Conservation (phyloP, 2,329 filamentous ascomycete genomes). For the Penicillium expansum region DNA sequence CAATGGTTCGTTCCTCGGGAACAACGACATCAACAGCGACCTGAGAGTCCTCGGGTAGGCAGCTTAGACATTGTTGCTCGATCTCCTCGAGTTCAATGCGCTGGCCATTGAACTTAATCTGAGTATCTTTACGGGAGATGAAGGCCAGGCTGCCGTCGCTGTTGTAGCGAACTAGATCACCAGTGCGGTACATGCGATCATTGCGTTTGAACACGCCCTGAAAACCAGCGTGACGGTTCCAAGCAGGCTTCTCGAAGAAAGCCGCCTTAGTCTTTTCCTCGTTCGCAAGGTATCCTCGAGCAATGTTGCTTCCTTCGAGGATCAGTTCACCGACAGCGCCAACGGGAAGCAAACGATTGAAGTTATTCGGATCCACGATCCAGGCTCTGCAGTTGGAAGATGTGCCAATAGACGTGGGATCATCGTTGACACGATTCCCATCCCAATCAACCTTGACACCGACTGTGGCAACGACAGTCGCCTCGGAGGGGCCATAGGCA, state of each 20-base stretch:
- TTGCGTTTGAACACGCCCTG: slow-evolving; percentile 23
- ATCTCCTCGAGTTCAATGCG: slow-evolving; percentile 49
- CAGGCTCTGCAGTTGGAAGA: slow-evolving; percentile 35
- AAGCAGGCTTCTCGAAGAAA: slow-evolving; percentile 36
- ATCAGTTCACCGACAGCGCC: slow-evolving; percentile 50
- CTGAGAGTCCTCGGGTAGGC: slow-evolving; percentile 37
- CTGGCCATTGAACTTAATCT: slow-evolving; percentile 46
- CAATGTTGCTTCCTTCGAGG: slow-evolving; percentile 48
- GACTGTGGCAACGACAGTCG: slow-evolving; percentile 34
- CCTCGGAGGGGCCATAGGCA: slow-evolving; percentile 45
- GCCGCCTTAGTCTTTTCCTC: slow-evolving; percentile 33
- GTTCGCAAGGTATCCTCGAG: slow-evolving; percentile 45
- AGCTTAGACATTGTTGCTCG: slow-evolving; percentile 42
- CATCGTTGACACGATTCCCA: slow-evolving; percentile 29
- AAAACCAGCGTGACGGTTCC: slow-evolving; percentile 26
- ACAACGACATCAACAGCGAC: slow-evolving; percentile 46
- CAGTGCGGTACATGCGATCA: slow-evolving; percentile 39
- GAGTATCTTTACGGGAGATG: slow-evolving; percentile 34
- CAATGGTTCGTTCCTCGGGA: slow-evolving; percentile 30
- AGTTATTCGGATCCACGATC: slow-evolving; percentile 41
- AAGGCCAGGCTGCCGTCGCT: slow-evolving; percentile 34
- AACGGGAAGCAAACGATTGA: slow-evolving; percentile 40
- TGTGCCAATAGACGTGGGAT: slow-evolving; percentile 37
- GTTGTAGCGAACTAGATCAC: slow-evolving; percentile 40
- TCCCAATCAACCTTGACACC: slow-evolving; percentile 33